These are phyloP conservation scores for Musa troglodytarum DNA, from an alignment of 176 grass and related monocot genomes.

Conservation along the genomic window DNA sequence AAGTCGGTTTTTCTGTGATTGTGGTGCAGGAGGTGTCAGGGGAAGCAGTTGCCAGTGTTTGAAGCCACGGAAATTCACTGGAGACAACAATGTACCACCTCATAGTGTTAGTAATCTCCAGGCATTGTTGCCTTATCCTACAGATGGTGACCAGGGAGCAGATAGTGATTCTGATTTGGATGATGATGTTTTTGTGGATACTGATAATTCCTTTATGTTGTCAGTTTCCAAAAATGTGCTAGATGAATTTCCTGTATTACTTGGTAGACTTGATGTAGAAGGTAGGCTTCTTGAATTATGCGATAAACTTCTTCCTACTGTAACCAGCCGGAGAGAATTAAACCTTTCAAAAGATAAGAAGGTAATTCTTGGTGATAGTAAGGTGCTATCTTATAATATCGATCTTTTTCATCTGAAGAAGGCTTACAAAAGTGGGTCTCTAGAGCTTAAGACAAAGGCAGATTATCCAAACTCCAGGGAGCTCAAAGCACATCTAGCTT, in stretches of 20 bases:
- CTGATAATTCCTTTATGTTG: constrained; percentile 55
- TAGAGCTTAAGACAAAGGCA: constrained; percentile 89
- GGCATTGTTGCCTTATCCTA: constrained; percentile 51
- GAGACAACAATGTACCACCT: constrained; percentile 25
- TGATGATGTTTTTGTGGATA: constrained; percentile 64
- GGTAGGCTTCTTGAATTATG: constrained; percentile 71
- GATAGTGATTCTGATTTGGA: constrained; percentile 97
- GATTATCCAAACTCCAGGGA: constrained; percentile 95
- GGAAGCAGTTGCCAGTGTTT: constrained; percentile 90
- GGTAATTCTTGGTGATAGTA: constrained; percentile 63
- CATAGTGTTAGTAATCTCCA: constrained; percentile 41
- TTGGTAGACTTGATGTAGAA: constrained; percentile 66
- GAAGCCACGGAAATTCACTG: constrained; percentile 84
- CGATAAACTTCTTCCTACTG: constrained; percentile 68
- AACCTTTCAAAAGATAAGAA: constrained; percentile 83
- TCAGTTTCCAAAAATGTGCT: constrained; percentile 65
- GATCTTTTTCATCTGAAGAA: constrained; percentile 89
- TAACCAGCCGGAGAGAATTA: constrained; percentile 55
- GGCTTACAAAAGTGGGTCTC: constrained; percentile 88
- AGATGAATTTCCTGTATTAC: constrained; percentile 51
- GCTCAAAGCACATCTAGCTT: constrained; percentile 79
- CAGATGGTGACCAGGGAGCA: constrained; percentile 58
- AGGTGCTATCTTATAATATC: constrained; percentile 42
- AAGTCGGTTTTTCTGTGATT: constrained; percentile 97
- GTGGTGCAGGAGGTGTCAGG: constrained; percentile 90